Evolutionary conservation across 2,329 filamentous ascomycete species (phyloP), one percentile per base, ranked within the genome.

Genomic region (Aspergillus pseudoglaucus): DNA sequence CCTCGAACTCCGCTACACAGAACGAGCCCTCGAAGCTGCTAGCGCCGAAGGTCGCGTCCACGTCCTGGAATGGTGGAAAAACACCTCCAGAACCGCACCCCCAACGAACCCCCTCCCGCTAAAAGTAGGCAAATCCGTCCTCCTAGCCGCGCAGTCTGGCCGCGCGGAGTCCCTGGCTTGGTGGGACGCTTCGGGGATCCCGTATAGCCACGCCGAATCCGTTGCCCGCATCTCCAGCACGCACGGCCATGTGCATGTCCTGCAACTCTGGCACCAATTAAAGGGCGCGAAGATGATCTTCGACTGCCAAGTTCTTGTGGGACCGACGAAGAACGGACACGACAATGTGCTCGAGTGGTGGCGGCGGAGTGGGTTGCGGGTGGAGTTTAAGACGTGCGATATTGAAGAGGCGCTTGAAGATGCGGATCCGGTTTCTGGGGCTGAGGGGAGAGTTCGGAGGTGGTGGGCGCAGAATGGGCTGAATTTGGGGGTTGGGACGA

Each of bases 371-470:
- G 82, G 83, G 0, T 77, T 90, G 57, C 79, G 81, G 45, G 90
- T 96, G 22, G 89, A 95, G 67, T 96, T 95, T 69, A 90, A 91
- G 66, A 95, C 89, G 1, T 95, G 90, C 66, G 90, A 95, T 66
- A 93, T 97, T 52, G 90, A 96, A 65, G 91, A 96, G 69, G 90
- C 90, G 0, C 76, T 96, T 35, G 90, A 96, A 65, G 90, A 95
- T 64, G 88, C 88, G 2, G 66, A 66, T 48, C 63, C 63, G 18
- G 80, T 91, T 3, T 80, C 81, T 33, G 80, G 75, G 4, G 83
- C 85, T 47, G 85, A 89, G 53, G 81, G 83, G 54, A 78, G 79
- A 33, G 88, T 95, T 15, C 75, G 88, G 48, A 76, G 79, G 53
- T 97, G 91, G 91, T 97, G 91, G 91, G 85, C 87, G 20, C 74